A percentile compares a stretch with the other conserved stretches of the same genome.
These are phyloP conservation scores for Stylonectria norvegica DNA, from an alignment of 2,329 filamentous ascomycete genomes.

Conservation along the genomic window DNA sequence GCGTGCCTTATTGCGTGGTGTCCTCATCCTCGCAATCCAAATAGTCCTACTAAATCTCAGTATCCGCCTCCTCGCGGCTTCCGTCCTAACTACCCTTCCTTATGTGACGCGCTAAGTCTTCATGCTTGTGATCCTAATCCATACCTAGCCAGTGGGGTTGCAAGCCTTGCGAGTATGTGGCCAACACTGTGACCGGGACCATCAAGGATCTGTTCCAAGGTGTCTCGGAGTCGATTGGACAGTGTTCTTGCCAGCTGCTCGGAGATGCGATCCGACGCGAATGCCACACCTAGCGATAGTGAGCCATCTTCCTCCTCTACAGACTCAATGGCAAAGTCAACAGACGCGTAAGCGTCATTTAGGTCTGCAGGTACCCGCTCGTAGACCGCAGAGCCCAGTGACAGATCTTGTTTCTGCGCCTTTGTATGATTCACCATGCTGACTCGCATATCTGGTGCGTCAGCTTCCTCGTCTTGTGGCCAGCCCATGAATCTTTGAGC, in stretches of 20 bases:
- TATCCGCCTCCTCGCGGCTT: neutral
- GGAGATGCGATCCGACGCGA: neutral
- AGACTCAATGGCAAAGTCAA: neutral
- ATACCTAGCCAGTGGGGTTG: neutral
- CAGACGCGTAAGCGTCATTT: neutral
- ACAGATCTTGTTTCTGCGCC: neutral
- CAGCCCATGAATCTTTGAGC: neutral
- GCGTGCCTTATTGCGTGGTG: neutral
- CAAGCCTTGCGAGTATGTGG: neutral
- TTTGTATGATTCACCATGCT: neutral
- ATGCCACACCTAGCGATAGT: neutral
- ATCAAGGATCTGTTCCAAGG: neutral
- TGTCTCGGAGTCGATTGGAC: neutral
- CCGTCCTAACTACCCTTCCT: neutral
- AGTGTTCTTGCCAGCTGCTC: neutral
- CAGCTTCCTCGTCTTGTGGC: neutral
- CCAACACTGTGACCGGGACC: neutral
- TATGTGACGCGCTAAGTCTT: neutral
- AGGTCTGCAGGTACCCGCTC: neutral
- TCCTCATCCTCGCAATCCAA: neutral
- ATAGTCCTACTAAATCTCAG: neutral
- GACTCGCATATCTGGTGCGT: neutral
- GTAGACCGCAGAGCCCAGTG: neutral
- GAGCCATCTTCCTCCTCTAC: constrained; percentile 1
- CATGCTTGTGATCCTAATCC: neutral